phyloP scores from a whole-genome alignment of 257 asterid species.

The Ballota nigra region DNA sequence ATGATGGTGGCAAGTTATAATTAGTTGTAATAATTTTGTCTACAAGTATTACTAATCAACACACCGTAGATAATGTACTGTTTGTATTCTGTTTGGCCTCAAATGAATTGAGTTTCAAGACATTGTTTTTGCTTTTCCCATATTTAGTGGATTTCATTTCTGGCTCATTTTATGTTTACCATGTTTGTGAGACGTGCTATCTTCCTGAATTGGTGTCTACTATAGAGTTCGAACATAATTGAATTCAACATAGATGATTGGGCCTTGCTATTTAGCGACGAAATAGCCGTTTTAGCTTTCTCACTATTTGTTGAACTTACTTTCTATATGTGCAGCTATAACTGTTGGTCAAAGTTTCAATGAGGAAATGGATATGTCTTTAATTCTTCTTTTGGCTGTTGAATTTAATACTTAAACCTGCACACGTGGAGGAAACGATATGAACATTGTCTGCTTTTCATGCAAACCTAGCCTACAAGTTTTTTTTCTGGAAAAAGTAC shows the following conservation, averaged over 20 bases:
- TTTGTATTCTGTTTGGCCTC: conserved; percentile 15
- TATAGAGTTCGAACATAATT: background rate
- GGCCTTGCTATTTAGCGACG: too few species aligned
- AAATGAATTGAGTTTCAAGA: conserved; percentile 13
- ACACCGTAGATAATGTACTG: conserved; percentile 36
- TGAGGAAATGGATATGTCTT: background rate
- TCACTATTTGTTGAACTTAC: background rate
- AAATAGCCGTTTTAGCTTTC: background rate
- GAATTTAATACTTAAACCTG: background rate
- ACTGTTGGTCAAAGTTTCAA: background rate
- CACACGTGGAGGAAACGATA: background rate
- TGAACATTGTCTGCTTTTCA: background rate
- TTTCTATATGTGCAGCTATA: background rate
- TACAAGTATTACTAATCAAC: conserved; percentile 24
- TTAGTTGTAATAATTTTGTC: conserved; percentile 26
- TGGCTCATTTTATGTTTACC: background rate
- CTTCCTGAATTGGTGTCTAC: background rate
- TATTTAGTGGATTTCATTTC: background rate
- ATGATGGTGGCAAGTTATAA: background rate
- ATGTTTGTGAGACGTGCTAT: conserved; percentile 6
- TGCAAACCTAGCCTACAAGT: background rate
- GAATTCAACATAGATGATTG: too few species aligned
- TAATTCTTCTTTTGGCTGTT: background rate
- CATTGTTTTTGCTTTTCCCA: background rate
- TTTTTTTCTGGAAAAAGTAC: background rate